Evolutionary conservation across 1,284 basidiomycete species (phyloP).

Genomic region (Ganoderma resinaceum): DNA sequence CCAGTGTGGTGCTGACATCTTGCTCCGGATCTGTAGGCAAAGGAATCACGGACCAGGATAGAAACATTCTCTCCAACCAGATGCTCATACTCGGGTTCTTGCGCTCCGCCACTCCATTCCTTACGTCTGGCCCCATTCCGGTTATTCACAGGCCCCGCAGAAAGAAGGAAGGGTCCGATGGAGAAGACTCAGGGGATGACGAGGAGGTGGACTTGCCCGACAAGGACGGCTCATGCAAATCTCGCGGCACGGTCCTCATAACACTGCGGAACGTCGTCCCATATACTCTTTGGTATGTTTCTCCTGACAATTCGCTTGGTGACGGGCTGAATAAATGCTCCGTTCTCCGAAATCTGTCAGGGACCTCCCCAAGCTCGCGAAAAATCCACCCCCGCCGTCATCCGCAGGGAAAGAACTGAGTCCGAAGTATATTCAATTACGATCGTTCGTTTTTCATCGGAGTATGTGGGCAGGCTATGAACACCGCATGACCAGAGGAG

Average conservation of each 20-base stretch:
- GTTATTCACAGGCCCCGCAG: constrained; percentile 47
- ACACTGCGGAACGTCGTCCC: constrained; percentile 89
- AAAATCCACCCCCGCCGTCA: constrained; percentile 64
- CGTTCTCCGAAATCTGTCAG: constrained; percentile 44
- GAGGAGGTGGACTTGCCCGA: constrained; percentile 36
- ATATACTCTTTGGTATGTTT: constrained; percentile 84
- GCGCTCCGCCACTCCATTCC: constrained; percentile 70
- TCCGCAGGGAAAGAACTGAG: constrained; percentile 55
- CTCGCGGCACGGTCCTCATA: constrained; percentile 78
- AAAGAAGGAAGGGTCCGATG: constrained; percentile 54
- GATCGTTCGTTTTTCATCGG: constrained; percentile 86
- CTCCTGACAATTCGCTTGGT: not conserved
- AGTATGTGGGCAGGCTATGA: constrained; percentile 83
- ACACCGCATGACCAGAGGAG: constrained; percentile 92
- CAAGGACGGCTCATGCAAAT: constrained; percentile 8
- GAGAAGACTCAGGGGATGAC: constrained; percentile 43
- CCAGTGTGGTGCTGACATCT: constrained; percentile 13
- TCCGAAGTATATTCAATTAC: constrained; percentile 75
- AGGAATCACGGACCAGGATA: constrained; percentile 93
- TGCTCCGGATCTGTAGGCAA: constrained; percentile 61
- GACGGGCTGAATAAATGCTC: not conserved
- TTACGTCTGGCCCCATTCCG: constrained; percentile 69
- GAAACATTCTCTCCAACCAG: constrained; percentile 95
- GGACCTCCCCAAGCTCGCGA: constrained; percentile 84
- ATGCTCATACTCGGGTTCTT: constrained; percentile 88